A percentile compares a stretch with the other conserved stretches of the same genome.
These are phyloP conservation scores for Euphorbia schlechtendalii DNA, from an alignment of 441 rosid genomes.

Conservation along the genomic window DNA sequence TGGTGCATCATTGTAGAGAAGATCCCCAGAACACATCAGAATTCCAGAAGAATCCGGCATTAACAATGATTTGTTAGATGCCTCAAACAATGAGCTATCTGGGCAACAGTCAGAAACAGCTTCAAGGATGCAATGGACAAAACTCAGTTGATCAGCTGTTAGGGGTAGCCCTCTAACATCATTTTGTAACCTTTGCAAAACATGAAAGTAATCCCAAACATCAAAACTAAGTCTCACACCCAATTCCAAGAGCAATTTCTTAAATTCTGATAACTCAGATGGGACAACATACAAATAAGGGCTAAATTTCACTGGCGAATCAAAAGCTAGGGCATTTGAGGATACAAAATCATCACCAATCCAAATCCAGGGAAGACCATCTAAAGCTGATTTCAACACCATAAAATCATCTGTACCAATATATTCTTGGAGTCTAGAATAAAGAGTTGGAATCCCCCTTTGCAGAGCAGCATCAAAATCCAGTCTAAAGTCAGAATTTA, in stretches of 20 bases:
- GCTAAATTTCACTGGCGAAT: constrained; percentile 94
- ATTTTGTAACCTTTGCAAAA: constrained; percentile 62
- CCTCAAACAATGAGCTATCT: constrained; percentile 50
- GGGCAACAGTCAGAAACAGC: constrained; percentile 70
- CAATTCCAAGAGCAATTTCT: constrained; percentile 71
- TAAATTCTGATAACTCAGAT: constrained; percentile 83
- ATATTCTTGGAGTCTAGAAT: constrained; percentile 62
- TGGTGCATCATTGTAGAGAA: constrained; percentile 98
- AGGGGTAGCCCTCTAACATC: constrained; percentile 60
- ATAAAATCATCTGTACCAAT: constrained; percentile 59
- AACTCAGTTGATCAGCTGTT: constrained; percentile 67
- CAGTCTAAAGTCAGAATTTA: constrained; percentile 40
- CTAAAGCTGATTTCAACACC: constrained; percentile 56
- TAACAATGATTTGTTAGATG: constrained; percentile 46
- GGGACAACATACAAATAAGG: constrained; percentile 98
- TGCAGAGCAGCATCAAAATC: constrained; percentile 58
- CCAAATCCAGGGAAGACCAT: constrained; percentile 92
- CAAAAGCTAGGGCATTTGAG: constrained; percentile 86
- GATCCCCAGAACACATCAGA: constrained; percentile 58
- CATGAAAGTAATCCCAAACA: constrained; percentile 71
- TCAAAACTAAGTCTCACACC: constrained; percentile 87
- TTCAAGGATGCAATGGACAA: constrained; percentile 84
- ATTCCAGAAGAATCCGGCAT: constrained; percentile 75
- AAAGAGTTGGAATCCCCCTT: constrained; percentile 61
- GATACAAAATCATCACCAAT: constrained; percentile 91